Evolutionary conservation across 2,329 filamentous ascomycete species (phyloP).

Genomic region (Rhytidhysteron rufulum): DNA sequence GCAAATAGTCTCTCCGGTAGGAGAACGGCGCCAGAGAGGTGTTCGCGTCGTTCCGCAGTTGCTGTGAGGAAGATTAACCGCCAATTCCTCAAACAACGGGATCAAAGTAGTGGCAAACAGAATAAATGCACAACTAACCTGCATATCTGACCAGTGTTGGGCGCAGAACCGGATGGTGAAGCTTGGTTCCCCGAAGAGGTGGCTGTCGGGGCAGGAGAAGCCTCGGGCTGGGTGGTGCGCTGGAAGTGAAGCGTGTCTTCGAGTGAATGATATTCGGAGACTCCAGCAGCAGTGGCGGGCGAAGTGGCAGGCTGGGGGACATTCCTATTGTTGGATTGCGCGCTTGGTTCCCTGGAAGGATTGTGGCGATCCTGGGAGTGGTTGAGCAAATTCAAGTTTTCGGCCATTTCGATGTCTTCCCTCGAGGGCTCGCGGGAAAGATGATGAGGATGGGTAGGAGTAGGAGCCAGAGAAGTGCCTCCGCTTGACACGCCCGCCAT

Average conservation of each 20-base stretch:
- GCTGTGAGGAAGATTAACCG: conserved; percentile 46
- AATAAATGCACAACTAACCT: conserved; percentile 51
- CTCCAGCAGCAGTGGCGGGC: conserved; percentile 23
- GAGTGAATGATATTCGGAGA: conserved; percentile 36
- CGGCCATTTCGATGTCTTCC: conserved; percentile 49
- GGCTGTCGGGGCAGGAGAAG: conserved; percentile 12
- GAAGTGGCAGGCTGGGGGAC: conserved; percentile 8
- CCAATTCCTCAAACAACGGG: conserved; percentile 4
- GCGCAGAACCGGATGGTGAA: conserved; percentile 26
- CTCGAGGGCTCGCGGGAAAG: conserved; percentile 43
- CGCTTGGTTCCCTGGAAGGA: conserved; percentile 12
- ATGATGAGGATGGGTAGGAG: conserved; percentile 33
- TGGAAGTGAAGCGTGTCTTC: conserved; percentile 33
- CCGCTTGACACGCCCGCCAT: conserved; percentile 30
- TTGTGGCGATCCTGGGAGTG: conserved; percentile 38
- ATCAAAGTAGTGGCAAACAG: background rate
- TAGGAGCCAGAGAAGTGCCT: conserved; percentile 35
- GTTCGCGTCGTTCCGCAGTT: conserved; percentile 95
- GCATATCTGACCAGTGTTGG: conserved; percentile 63
- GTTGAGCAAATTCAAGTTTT: conserved; percentile 42
- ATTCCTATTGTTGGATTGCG: conserved; percentile 7
- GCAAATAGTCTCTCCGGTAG: conserved; percentile 90
- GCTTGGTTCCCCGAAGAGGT: conserved; percentile 8
- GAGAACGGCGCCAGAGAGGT: conserved; percentile 89
- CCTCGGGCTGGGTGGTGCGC: conserved; percentile 13